A percentile compares a stretch with the other conserved stretches of the same genome.
Conservation (phyloP, 108 stramenopile species). For the Epipyxis sp. region DNA sequence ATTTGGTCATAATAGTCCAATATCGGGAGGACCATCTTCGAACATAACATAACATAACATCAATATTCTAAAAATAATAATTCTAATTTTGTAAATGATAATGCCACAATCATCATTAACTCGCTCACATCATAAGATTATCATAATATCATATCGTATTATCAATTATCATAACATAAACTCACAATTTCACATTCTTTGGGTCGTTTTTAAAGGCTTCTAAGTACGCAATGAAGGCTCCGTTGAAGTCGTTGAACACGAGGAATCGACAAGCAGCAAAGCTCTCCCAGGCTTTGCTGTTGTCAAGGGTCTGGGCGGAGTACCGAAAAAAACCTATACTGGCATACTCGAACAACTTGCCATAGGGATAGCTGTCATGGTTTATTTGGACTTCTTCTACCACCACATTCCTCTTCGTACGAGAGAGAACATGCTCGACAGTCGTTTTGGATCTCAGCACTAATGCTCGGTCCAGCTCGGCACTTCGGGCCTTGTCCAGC, state of each 20-base stretch:
- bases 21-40: too few relatives aligned
- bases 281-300: neutral
- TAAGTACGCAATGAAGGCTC: neutral
- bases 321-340: slow-evolving; percentile 28
- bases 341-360: neutral
- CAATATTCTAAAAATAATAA: too few relatives aligned
- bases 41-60: too few relatives aligned
- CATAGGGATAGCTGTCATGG: neutral
- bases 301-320: neutral
- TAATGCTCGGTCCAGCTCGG: neutral
- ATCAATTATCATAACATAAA: too few relatives aligned
- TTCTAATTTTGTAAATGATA: too few relatives aligned
- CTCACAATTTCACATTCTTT: neutral
- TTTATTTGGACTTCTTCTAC: neutral
- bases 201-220: slow-evolving; percentile 28
- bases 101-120: too few relatives aligned
- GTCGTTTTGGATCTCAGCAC: neutral
- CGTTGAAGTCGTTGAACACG: slow-evolving; percentile 6
- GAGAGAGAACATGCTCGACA: too few relatives aligned
- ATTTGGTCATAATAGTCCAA: too few relatives aligned
- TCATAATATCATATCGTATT: too few relatives aligned
- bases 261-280: slow-evolving; percentile 21
- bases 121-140: too few relatives aligned
- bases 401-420: neutral
- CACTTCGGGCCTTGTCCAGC: neutral